These are phyloP conservation scores for Amanita muscaria DNA, from an alignment of 768 basidiomycete genomes.

Conservation along the genomic window DNA sequence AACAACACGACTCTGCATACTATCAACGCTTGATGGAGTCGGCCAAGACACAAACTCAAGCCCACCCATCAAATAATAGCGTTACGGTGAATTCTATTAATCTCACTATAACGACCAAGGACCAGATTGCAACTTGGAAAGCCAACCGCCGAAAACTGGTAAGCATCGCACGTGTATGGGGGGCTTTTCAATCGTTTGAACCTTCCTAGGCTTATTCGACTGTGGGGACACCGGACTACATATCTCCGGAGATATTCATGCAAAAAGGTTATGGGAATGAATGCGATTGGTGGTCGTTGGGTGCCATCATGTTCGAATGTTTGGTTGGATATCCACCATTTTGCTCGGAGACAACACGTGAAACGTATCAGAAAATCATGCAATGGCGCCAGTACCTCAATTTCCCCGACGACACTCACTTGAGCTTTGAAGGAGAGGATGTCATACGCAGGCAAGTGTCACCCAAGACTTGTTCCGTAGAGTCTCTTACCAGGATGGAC, in stretches of 20 bases:
- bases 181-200: background rate
- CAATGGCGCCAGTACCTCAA: conserved; percentile 82
- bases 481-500: background rate
- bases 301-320: conserved; percentile 98
- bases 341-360: conserved; percentile 91
- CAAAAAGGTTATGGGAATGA: conserved; percentile 98
- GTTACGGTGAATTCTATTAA: conserved; percentile 98
- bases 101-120: conserved; percentile 88
- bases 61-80: conserved; percentile 69
- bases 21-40: conserved; percentile 83
- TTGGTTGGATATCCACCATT: conserved; percentile 96
- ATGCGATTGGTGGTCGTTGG: conserved; percentile 99
- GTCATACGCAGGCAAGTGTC: conserved; percentile 63
- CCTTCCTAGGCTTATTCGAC: conserved; percentile 82
- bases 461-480: background rate
- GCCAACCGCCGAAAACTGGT: conserved; percentile 94
- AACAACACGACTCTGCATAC: conserved; percentile 93
- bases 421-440: conserved; percentile 88
- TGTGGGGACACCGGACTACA: conserved; percentile 94
- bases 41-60: conserved; percentile 30
- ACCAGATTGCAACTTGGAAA: conserved; percentile 97
- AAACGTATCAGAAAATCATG: conserved; percentile 97
- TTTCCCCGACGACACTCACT: conserved; percentile 92
- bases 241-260: conserved; percentile 94
- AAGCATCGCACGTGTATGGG: conserved; percentile 15